Percentiles rank a stretch among this genome's conserved stretches.
Evolutionary conservation across 2,329 filamentous ascomycete genomes (phyloP).

Genomic region (Colletotrichum spinosum): DNA sequence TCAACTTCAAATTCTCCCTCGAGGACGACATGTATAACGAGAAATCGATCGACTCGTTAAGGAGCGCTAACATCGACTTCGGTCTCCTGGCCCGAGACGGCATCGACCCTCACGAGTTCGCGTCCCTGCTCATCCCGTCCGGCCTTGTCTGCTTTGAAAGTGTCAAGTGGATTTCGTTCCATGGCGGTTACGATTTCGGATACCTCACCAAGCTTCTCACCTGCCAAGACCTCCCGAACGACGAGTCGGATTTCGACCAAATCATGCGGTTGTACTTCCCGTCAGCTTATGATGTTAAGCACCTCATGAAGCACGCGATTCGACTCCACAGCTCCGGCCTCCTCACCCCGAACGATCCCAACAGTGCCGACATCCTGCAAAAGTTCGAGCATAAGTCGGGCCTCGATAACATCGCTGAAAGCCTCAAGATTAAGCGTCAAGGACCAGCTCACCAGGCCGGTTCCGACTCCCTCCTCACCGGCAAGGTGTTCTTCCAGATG

Average conservation of each 20-base stretch:
- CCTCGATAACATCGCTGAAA: conserved; percentile 92
- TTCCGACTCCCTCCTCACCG: conserved; percentile 92
- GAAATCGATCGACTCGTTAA: conserved; percentile 90
- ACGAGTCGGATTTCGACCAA: conserved; percentile 89
- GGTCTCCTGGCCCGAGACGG: conserved; percentile 84
- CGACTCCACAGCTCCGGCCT: conserved; percentile 74
- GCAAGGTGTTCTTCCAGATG: conserved; percentile 95
- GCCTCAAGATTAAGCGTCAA: conserved; percentile 88
- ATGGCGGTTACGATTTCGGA: conserved; percentile 97
- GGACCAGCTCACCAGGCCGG: conserved; percentile 93
- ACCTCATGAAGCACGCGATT: conserved; percentile 91
- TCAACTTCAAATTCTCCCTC: conserved; percentile 97
- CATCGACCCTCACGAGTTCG: conserved; percentile 91
- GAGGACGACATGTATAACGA: conserved; percentile 98
- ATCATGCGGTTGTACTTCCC: conserved; percentile 95
- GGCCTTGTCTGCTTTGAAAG: conserved; percentile 89
- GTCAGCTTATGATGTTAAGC: conserved; percentile 94
- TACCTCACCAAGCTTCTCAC: conserved; percentile 96
- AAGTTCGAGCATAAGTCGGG: conserved; percentile 92
- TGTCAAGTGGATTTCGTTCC: conserved; percentile 96
- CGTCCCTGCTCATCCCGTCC: conserved; percentile 88
- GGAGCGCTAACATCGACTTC: conserved; percentile 94
- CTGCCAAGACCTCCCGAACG: conserved; percentile 84
- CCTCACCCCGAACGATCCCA: conserved; percentile 71
- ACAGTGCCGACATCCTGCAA: conserved; percentile 79